These are phyloP conservation scores for Russula lepida DNA, from an alignment of 768 basidiomycete genomes.

Conservation along the genomic window DNA sequence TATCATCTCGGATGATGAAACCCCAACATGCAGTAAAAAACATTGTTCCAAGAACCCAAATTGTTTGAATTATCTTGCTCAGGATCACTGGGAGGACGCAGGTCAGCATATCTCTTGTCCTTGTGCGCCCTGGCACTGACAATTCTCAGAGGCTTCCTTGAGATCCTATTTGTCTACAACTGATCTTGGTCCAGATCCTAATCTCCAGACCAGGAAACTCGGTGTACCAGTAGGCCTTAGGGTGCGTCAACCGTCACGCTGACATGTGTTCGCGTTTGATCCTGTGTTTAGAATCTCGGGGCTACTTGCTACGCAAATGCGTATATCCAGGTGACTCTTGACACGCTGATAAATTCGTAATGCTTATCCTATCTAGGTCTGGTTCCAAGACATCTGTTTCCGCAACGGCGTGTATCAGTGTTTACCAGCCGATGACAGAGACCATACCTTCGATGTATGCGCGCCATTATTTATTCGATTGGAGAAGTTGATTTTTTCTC, in stretches of 20 bases:
- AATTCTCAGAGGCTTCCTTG: conserved; percentile 8
- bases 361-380: conserved; percentile 49
- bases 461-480: neutral
- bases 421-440: conserved; percentile 44
- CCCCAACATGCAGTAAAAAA: conserved; percentile 47
- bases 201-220: conserved; percentile 5
- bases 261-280: conserved; percentile 3
- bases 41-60: conserved; percentile 69
- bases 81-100: conserved; percentile 71
- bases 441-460: conserved; percentile 36
- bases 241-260: conserved; percentile 33
- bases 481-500: neutral
- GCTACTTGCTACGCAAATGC: conserved; percentile 98
- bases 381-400: conserved; percentile 83
- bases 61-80: conserved; percentile 84
- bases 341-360: neutral
- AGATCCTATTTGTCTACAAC: conserved; percentile 25
- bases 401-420: conserved; percentile 78
- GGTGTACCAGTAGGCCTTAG: conserved; percentile 65
- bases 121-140: neutral
- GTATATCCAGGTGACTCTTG: conserved; percentile 63
- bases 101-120: conserved; percentile 34
- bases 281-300: conserved; percentile 69
- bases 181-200: conserved; percentile 16
- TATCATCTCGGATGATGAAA: conserved; percentile 62